Percentiles rank a stretch among this genome's conserved stretches.
Conservation (phyloP, 2,329 filamentous ascomycete species). For the Arthrobotrys sphaeroides region DNA sequence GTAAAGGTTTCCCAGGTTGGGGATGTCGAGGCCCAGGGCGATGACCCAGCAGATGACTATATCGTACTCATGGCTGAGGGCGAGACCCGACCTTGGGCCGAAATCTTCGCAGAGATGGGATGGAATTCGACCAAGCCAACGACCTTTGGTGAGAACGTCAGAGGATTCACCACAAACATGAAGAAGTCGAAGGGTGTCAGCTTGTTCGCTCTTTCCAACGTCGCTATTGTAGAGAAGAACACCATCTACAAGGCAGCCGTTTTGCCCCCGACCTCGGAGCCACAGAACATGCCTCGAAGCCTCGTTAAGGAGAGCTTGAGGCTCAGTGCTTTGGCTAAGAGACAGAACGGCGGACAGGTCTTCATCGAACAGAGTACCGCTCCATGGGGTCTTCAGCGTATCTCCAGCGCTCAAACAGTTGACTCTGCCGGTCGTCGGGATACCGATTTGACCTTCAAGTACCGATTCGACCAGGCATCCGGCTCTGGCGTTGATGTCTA, state of each 20-base stretch:
- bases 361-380: constrained; percentile 52
- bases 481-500: constrained; percentile 64
- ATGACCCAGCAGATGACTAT: constrained; percentile 52
- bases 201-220: constrained; percentile 47
- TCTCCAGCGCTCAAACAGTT: constrained; percentile 58
- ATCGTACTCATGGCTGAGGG: constrained; percentile 55
- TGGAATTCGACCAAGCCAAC: constrained; percentile 59
- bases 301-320: constrained; percentile 54
- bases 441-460: constrained; percentile 60
- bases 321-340: constrained; percentile 26
- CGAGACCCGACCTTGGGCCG: constrained; percentile 54
- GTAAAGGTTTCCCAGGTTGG: constrained; percentile 10
- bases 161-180: constrained; percentile 56
- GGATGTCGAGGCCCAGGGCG: constrained; percentile 1
- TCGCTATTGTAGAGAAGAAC: constrained; percentile 48
- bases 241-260: constrained; percentile 38
- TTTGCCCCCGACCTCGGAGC: constrained; percentile 30
- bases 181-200: constrained; percentile 40
- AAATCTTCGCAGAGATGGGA: constrained; percentile 56
- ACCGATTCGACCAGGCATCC: constrained; percentile 59
- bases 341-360: constrained; percentile 19
- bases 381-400: constrained; percentile 58
- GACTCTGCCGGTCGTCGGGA: constrained; percentile 57
- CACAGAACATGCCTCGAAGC: constrained; percentile 51
- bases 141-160: constrained; percentile 57